Conservation (phyloP, 164 flowering plant genomes). For the Liriodendron chinense region DNA sequence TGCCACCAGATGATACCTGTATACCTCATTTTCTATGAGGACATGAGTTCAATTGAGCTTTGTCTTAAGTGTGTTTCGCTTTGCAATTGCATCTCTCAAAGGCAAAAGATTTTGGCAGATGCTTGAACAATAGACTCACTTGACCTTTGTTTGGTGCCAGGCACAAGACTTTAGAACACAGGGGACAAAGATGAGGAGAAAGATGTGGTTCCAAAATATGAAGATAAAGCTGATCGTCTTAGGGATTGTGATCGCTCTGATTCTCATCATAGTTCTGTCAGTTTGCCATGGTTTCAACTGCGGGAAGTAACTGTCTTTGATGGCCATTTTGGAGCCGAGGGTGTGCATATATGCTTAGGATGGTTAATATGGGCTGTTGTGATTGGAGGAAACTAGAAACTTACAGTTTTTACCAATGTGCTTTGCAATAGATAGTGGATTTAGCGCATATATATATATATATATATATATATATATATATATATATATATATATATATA, state of each 20-base stretch:
- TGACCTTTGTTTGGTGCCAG: slow-evolving; percentile 7
- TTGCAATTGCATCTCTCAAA: no score
- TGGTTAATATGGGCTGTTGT: background rate
- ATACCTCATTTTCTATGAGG: background rate
- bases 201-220: slow-evolving; percentile 30
- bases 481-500: no score
- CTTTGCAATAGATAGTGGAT: no score
- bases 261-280: slow-evolving; percentile 23
- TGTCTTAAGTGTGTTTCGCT: no score
- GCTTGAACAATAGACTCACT: no score
- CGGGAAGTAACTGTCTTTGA: slow-evolving; percentile 1
- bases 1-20: background rate
- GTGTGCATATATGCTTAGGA: slow-evolving; percentile 1
- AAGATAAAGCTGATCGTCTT: slow-evolving; percentile 28
- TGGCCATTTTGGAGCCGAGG: background rate
- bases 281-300: slow-evolving; percentile 28
- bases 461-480: no score
- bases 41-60: background rate
- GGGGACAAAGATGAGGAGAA: slow-evolving; percentile 24
- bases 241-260: slow-evolving; percentile 25
- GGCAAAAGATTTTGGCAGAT: no score
- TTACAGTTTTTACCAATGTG: no score
- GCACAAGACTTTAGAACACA: slow-evolving; percentile 22
- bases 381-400: no score
- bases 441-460: no score